Base-by-base conservation (phyloP, 2,329 filamentous ascomycete genomes). In the Basipetospora chlamydospora region DNA sequence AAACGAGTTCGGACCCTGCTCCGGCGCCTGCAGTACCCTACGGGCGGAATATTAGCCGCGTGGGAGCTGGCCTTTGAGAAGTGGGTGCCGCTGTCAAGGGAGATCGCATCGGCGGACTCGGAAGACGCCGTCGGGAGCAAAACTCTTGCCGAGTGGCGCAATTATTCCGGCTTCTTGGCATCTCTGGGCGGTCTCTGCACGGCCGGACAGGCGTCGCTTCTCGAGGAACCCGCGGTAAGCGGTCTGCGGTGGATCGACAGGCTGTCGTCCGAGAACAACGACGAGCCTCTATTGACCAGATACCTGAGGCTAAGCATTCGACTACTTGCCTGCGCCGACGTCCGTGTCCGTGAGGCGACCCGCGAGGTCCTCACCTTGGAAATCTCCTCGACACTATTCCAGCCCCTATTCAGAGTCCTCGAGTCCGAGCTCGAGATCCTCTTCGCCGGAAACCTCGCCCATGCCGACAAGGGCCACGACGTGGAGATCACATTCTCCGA, bases 91-190 rank as follows among this genome's bases (percentile, higher is more conserved):
- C 57, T 80, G 6, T 77, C 73, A 7, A 75, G 73, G 44, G 70
- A 78, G 36, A 66, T 80, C 8, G 72, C 72, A 12, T 64, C 61
- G n/a, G n/a, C n/a, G n/a, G 59, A 63, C 2, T 50, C 63, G 2
- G 46, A 59, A 4, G 68, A 77, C 16, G 53, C 53, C 6, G 53
- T 74, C 13, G 65, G 74, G 25, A 74, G 78, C 43, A 65, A 56
- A 41, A 59, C 61, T 3, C 53, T 79, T 11, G 64, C 68, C 1
- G 73, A 80, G 47, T 81, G 77, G 77, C 66, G 77, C 26, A 81
- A 80, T 43, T 68, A 74, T 46, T 79, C 76, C 2, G 77, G 77
- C 0, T 79, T 81, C 43, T 59, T 81, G 9, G 75, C 75, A 5
- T 78, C 77, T 0, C 55, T 80, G 5, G 76, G 74, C 11, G 76